Conservation (phyloP, 495 filamentous ascomycete genomes). For the Staphylotrichum tortipilum region DNA sequence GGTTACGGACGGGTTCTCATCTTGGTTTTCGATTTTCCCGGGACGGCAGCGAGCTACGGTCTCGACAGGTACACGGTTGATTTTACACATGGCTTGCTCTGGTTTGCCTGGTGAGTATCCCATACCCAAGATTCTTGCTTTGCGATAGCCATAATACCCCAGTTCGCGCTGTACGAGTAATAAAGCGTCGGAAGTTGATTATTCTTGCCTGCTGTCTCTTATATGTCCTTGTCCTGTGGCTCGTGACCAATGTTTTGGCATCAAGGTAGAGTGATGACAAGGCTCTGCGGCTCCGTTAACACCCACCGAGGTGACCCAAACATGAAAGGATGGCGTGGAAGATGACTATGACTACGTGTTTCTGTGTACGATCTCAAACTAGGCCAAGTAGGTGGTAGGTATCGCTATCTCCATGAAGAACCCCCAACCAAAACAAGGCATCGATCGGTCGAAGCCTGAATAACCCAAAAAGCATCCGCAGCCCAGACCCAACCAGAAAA, state of each 20-base stretch:
- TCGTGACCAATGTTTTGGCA: too few relatives aligned
- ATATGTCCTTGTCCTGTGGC: background rate
- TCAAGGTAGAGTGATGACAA: too few relatives aligned
- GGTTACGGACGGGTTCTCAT: conserved; percentile 1
- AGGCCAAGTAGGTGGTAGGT: too few relatives aligned
- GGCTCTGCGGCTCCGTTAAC: too few relatives aligned
- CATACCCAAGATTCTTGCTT: conserved; percentile 7
- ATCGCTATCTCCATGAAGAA: too few relatives aligned
- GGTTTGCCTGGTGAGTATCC: conserved; percentile 15
- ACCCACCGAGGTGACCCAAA: background rate
- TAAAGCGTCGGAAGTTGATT: background rate
- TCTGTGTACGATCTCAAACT: too few relatives aligned
- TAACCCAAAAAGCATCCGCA: too few relatives aligned
- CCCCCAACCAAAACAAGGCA: too few relatives aligned
- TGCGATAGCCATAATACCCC: conserved; percentile 9
- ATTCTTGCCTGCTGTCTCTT: background rate
- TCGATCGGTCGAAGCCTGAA: too few relatives aligned
- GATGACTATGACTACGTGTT: too few relatives aligned
- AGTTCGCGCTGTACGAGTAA: conserved; percentile 11
- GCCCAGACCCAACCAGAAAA: background rate
- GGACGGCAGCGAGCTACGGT: background rate
- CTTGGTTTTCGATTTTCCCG: background rate
- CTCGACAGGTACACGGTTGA: conserved; percentile 8
- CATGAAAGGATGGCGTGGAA: too few relatives aligned
- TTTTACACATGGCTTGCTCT: conserved; percentile 7